Evolutionary conservation across 768 basidiomycete genomes (phyloP).

Genomic region (Pulveroboletus sp.): DNA sequence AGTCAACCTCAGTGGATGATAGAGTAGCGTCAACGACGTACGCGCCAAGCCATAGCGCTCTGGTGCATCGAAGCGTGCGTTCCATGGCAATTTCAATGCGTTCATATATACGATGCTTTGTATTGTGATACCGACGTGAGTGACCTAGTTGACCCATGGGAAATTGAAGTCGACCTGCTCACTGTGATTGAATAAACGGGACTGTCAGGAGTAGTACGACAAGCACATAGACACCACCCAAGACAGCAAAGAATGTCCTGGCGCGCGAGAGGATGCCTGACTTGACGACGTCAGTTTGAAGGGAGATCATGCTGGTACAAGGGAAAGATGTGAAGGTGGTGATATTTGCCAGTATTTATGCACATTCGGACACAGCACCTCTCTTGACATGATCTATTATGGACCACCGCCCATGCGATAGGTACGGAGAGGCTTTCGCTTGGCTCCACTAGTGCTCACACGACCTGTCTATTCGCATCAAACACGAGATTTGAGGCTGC

Average conservation of each 20-base stretch:
- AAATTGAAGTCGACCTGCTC: constrained; percentile 27
- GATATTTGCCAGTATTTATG: constrained; percentile 21
- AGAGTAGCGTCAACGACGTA: constrained; percentile 33
- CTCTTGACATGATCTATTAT: constrained; percentile 1
- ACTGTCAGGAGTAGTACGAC: constrained; percentile 53
- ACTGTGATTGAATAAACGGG: constrained; percentile 72
- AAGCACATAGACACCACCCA: constrained; percentile 52
- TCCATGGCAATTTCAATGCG: constrained; percentile 58
- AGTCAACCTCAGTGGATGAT: background rate
- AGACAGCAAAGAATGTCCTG: constrained; percentile 34
- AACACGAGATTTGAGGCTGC: background rate
- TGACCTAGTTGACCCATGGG: constrained; percentile 13
- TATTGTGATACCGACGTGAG: constrained; percentile 19
- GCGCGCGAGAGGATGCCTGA: constrained; percentile 24
- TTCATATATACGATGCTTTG: constrained; percentile 64
- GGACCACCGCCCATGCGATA: background rate
- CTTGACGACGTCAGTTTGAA: background rate
- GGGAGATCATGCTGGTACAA: constrained; percentile 10
- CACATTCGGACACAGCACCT: background rate
- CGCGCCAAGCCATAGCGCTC: constrained; percentile 82
- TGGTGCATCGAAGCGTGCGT: constrained; percentile 62
- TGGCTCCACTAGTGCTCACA: constrained; percentile 13
- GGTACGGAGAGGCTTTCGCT: background rate
- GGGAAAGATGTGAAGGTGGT: background rate
- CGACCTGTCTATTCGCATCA: background rate